phyloP scores from a whole-genome alignment of 2,329 filamentous ascomycete species.

The Fusarium cicatricum region DNA sequence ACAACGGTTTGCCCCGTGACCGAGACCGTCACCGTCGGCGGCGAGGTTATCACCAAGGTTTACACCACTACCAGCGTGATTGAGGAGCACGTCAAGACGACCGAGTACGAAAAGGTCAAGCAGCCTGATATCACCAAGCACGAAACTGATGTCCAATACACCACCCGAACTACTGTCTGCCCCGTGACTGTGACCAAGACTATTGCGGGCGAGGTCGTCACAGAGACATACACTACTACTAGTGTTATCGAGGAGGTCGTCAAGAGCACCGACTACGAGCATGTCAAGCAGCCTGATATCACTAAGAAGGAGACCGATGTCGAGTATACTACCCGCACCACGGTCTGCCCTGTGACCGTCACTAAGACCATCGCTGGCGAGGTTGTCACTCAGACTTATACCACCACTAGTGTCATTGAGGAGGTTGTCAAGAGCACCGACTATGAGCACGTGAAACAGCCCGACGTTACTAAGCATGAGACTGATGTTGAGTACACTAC shows the following conservation, averaged over 20 bases:
- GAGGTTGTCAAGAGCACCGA: conserved; percentile 44
- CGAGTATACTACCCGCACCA: conserved; percentile 53
- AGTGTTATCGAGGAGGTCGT: conserved; percentile 39
- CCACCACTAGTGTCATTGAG: conserved; percentile 41
- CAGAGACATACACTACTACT: conserved; percentile 41
- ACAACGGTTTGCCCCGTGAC: conserved; percentile 57
- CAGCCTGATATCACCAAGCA: conserved; percentile 43
- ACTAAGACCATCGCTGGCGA: conserved; percentile 45
- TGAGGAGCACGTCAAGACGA: conserved; percentile 41
- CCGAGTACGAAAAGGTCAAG: conserved; percentile 46
- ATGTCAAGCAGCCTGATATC: conserved; percentile 47
- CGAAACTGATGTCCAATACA: conserved; percentile 47
- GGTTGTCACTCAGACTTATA: conserved; percentile 50
- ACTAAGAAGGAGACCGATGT: conserved; percentile 45
- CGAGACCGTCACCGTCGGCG: conserved; percentile 46
- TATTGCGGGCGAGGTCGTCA: conserved; percentile 48
- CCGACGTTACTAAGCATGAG: conserved; percentile 48
- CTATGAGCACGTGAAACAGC: conserved; percentile 48
- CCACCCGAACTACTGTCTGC: conserved; percentile 55
- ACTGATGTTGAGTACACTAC: conserved; percentile 52
- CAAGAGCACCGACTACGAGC: conserved; percentile 44
- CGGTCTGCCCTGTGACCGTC: conserved; percentile 51
- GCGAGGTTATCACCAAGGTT: conserved; percentile 39
- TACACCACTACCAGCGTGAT: conserved; percentile 40
- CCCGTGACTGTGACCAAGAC: conserved; percentile 51